These are phyloP conservation scores for Selaginella tamariscina DNA, from an alignment of 75 land plant genomes.

Conservation along the genomic window DNA sequence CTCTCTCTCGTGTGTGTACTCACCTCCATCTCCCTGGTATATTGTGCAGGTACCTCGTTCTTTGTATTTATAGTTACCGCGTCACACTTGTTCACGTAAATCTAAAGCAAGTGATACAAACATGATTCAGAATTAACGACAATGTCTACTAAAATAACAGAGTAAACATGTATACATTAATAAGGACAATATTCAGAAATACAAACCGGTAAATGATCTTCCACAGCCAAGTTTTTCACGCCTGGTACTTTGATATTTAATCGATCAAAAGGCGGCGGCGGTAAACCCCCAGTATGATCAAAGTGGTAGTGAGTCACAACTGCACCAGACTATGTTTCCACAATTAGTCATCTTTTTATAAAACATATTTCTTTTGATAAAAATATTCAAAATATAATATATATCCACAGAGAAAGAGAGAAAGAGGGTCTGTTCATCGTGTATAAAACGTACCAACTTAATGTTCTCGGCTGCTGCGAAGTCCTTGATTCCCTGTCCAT, in stretches of 20 bases:
- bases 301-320: slow-evolving; percentile 33
- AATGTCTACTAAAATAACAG: background rate
- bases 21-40: slow-evolving; percentile 17
- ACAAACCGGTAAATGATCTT: slow-evolving; percentile 22
- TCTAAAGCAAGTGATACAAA: slow-evolving; percentile 5
- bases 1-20: too few species aligned
- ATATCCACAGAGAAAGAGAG: too few species aligned
- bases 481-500: slow-evolving; percentile 10
- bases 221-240: slow-evolving; percentile 22
- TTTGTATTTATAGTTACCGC: slow-evolving; percentile 18
- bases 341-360: too few species aligned
- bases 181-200: background rate
- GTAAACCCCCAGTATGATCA: slow-evolving; percentile 31
- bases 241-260: slow-evolving; percentile 29
- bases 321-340: slow-evolving; percentile 19
- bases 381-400: too few species aligned
- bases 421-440: background rate
- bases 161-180: background rate
- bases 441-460: slow-evolving; percentile 10
- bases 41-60: slow-evolving; percentile 17
- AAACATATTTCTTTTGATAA: too few species aligned
- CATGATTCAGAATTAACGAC: too few species aligned
- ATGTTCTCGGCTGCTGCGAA: slow-evolving; percentile 15
- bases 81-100: slow-evolving; percentile 24
- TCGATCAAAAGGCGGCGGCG: slow-evolving; percentile 33